phyloP scores from a whole-genome alignment of 352 stramenopile genomes.

The Elongisporangium undulatum region DNA sequence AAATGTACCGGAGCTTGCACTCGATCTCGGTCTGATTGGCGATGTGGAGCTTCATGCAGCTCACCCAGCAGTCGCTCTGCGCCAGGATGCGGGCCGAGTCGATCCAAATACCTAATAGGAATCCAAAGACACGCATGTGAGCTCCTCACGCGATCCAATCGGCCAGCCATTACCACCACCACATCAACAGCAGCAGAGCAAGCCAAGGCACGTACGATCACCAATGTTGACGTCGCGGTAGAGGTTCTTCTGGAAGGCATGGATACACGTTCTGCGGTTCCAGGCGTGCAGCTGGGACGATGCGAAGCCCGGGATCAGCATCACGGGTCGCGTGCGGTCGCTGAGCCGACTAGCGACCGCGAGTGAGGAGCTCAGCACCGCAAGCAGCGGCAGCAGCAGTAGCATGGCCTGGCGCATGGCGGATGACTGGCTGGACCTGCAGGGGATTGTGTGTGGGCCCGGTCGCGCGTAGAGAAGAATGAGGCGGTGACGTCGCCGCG shows the following conservation, averaged over 20 bases:
- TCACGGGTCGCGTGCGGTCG: slow-evolving; percentile 42
- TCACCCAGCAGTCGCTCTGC: slow-evolving; percentile 72
- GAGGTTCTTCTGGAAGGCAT: slow-evolving; percentile 69
- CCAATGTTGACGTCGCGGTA: slow-evolving; percentile 75
- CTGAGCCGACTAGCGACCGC: neutral
- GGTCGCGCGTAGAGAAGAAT: neutral
- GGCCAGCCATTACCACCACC: neutral
- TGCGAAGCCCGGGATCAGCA: slow-evolving; percentile 74
- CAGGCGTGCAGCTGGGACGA: slow-evolving; percentile 76
- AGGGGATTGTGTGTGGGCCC: neutral
- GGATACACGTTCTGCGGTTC: slow-evolving; percentile 51
- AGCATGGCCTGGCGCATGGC: neutral
- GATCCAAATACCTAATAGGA: slow-evolving; percentile 52
- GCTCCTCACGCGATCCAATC: neutral
- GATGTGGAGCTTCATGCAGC: slow-evolving; percentile 72
- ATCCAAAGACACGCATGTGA: neutral
- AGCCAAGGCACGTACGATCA: slow-evolving; percentile 54
- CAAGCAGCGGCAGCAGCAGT: slow-evolving; percentile 6
- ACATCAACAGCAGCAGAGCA: neutral
- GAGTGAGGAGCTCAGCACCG: slow-evolving; percentile 1
- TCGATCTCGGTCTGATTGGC: slow-evolving; percentile 60
- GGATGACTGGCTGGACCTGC: neutral
- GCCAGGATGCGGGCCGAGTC: slow-evolving; percentile 65
- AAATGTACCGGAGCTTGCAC: slow-evolving; percentile 64
- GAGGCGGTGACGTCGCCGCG: neutral